phyloP scores from a whole-genome alignment of 805 yeast genomes.

The Ogataea philodendri region DNA sequence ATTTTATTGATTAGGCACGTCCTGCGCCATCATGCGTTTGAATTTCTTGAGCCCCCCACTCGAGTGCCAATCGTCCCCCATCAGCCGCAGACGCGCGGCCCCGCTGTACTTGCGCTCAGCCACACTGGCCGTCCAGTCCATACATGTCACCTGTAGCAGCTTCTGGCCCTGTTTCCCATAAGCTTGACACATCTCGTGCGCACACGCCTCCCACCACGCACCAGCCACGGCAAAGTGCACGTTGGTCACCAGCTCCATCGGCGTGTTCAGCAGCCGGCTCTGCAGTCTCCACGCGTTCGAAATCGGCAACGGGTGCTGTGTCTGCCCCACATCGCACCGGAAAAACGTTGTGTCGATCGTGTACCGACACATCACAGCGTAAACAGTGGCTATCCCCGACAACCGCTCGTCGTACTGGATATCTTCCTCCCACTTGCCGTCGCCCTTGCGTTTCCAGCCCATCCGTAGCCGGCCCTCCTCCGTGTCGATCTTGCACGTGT shows the following conservation, averaged over 20 bases:
- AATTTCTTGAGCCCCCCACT: constrained; percentile 46
- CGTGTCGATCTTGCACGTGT: constrained; percentile 67
- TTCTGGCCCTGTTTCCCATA: constrained; percentile 75
- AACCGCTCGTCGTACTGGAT: constrained; percentile 79
- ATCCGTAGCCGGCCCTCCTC: constrained; percentile 77
- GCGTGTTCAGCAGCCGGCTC: constrained; percentile 68
- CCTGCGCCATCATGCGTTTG: constrained; percentile 37
- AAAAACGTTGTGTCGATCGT: constrained; percentile 28
- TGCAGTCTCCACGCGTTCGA: constrained; percentile 64
- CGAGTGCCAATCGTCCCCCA: constrained; percentile 75
- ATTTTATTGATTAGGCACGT: constrained; percentile 20
- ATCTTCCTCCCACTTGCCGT: constrained; percentile 55
- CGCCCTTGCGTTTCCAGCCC: constrained; percentile 76
- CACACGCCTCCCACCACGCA: constrained; percentile 92
- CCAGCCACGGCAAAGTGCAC: constrained; percentile 70
- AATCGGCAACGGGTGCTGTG: constrained; percentile 55
- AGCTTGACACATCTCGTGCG: constrained; percentile 47
- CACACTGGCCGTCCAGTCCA: constrained; percentile 52
- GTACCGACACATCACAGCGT: constrained; percentile 67
- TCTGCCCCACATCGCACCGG: constrained; percentile 22
- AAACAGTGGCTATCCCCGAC: constrained; percentile 80
- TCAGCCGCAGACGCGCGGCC: constrained; percentile 69
- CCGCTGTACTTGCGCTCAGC: constrained; percentile 61
- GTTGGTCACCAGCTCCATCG: constrained; percentile 49
- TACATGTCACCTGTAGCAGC: constrained; percentile 46